Evolutionary conservation across 495 filamentous ascomycete species (phyloP).

Genomic region (Talaromyces liani): DNA sequence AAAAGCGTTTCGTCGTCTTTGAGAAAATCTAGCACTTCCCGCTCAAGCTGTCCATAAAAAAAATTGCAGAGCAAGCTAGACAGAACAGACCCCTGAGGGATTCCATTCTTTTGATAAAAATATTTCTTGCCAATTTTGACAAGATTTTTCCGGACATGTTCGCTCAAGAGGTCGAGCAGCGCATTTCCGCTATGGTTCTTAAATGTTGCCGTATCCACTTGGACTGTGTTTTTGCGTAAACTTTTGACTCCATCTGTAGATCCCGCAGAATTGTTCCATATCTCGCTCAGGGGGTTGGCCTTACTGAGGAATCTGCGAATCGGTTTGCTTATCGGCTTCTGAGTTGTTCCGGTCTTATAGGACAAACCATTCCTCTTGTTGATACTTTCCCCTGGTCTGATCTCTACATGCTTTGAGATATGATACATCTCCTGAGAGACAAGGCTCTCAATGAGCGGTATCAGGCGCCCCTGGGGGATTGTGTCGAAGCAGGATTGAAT

Average conservation of each 20-base stretch:
- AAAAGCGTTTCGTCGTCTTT: conserved; percentile 53
- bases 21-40: conserved; percentile 59
- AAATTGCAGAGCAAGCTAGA: conserved; percentile 86
- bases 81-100: conserved; percentile 86
- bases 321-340: conserved; percentile 28
- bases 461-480: conserved; percentile 73
- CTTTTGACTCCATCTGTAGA: conserved; percentile 35
- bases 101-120: conserved; percentile 81
- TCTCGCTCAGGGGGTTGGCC: conserved; percentile 45
- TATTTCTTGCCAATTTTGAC: conserved; percentile 85
- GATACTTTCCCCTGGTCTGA: conserved; percentile 34
- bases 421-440: conserved; percentile 60
- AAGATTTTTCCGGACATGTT: conserved; percentile 76
- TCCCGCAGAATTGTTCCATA: conserved; percentile 46
- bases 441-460: conserved; percentile 57
- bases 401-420: conserved; percentile 67
- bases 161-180: conserved; percentile 61
- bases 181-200: conserved; percentile 44
- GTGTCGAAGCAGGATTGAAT: conserved; percentile 92
- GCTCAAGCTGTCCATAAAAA: conserved; percentile 85
- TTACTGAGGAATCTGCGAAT: conserved; percentile 57
- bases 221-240: conserved; percentile 57
- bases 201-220: conserved; percentile 55
- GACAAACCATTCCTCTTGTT: conserved; percentile 11
- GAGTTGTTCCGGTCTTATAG: conserved; percentile 3